Conservation (phyloP, 2,329 filamentous ascomycete species). For the Fusarium udum region DNA sequence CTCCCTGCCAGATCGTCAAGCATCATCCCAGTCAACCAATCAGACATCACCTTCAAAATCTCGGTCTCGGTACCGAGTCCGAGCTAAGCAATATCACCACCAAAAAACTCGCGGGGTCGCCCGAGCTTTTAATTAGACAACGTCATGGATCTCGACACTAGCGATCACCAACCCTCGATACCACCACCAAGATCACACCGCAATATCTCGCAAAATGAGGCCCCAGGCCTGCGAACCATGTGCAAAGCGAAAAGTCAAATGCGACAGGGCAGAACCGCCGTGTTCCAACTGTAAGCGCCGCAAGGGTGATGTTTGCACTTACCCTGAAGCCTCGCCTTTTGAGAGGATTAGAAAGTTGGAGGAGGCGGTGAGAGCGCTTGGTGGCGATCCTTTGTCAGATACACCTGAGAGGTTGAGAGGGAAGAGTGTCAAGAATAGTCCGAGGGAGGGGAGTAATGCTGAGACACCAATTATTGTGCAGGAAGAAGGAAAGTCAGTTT, state of each 20-base stretch:
- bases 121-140: slow-evolving; percentile 20
- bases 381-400: slow-evolving; percentile 6
- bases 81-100: background rate
- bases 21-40: background rate
- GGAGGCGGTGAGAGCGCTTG: slow-evolving; percentile 10
- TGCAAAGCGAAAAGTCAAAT: slow-evolving; percentile 27
- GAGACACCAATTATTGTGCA: slow-evolving; percentile 13
- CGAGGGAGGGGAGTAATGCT: background rate
- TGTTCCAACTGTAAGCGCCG: slow-evolving; percentile 22
- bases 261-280: slow-evolving; percentile 19
- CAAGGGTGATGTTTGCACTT: slow-evolving; percentile 19
- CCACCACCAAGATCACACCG: background rate
- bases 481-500: slow-evolving; percentile 7
- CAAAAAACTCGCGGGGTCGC: background rate
- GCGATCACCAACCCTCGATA: background rate
- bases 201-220: background rate
- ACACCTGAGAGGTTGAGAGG: background rate
- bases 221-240: slow-evolving; percentile 25
- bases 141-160: slow-evolving; percentile 4
- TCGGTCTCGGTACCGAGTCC: slow-evolving; percentile 31
- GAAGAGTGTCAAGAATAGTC: background rate
- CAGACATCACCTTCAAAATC: fast-evolving
- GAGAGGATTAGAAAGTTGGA: slow-evolving; percentile 17
- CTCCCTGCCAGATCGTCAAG: background rate
- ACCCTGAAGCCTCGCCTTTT: slow-evolving; percentile 12